Evolutionary conservation across 2,329 filamentous ascomycete species (phyloP).

Genomic region (Stagonosporopsis chrysanthemi): DNA sequence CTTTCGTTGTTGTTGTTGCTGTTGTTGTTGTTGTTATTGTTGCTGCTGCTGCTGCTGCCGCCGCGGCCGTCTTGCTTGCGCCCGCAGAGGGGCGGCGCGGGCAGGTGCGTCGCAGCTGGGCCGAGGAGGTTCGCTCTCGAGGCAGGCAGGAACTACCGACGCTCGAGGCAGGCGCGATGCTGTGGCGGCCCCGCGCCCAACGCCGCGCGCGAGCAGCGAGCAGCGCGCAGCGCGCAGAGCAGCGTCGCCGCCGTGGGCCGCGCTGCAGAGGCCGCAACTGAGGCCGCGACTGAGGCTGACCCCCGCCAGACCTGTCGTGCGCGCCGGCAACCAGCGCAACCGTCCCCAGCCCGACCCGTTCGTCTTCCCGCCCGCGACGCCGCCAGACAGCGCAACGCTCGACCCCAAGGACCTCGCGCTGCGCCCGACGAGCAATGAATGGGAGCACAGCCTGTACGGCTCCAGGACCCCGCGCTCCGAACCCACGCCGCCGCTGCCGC

Average conservation of each 20-base stretch:
- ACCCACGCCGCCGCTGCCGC: constrained; percentile 32
- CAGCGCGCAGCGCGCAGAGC: no score
- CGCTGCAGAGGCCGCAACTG: neutral
- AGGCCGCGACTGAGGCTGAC: constrained; percentile 2
- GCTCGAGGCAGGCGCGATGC: no score
- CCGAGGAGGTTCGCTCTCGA: no score
- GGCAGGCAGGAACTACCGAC: no score
- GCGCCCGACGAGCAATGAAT: constrained; percentile 47
- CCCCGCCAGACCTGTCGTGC: constrained; percentile 45
- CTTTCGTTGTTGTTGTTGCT: neutral
- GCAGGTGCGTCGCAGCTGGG: no score
- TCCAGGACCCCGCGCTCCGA: constrained; percentile 42
- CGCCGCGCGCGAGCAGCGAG: no score
- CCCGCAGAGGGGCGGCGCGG: no score
- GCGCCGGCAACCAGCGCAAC: constrained; percentile 44
- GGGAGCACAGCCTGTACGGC: constrained; percentile 47
- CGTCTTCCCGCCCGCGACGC: constrained; percentile 50
- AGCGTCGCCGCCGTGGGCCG: no score
- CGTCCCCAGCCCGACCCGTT: constrained; percentile 47
- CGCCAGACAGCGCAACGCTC: constrained; percentile 46
- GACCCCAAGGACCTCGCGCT: constrained; percentile 39
- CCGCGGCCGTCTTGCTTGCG: neutral
- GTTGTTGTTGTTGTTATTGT: neutral
- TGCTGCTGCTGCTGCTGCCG: neutral
- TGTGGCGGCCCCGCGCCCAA: no score